Conservation (phyloP, 139 green algal genomes). For the Auxenochlorella pyrenoidosa region DNA sequence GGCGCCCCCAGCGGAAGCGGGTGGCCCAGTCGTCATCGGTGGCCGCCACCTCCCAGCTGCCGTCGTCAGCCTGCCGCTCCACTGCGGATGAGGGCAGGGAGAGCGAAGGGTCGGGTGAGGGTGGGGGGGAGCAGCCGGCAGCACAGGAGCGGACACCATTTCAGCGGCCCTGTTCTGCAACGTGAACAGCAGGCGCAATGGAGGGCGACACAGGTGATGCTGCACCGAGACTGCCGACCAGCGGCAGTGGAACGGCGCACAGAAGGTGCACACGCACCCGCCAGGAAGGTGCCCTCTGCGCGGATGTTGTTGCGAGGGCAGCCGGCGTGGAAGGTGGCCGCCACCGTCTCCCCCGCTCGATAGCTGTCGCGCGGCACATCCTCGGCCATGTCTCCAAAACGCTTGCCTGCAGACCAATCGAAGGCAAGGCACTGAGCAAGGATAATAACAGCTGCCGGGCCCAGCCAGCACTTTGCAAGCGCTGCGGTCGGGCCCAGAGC, state of each 20-base stretch:
- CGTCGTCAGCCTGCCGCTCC: conserved; percentile 33
- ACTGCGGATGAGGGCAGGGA: conserved; percentile 12
- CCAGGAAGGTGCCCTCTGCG: conserved; percentile 72
- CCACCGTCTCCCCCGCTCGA: conserved; percentile 49
- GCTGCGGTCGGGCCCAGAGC: no score
- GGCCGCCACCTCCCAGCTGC: conserved; percentile 57
- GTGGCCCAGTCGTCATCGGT: conserved; percentile 78
- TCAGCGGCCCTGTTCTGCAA: no score
- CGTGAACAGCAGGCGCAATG: no score
- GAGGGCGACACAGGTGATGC: no score
- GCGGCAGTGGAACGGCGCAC: no score
- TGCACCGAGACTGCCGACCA: no score
- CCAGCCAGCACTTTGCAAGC: no score
- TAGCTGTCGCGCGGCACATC: conserved; percentile 51
- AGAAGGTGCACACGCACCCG: conserved; percentile 60
- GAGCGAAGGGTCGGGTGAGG: not conserved
- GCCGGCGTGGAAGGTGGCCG: conserved; percentile 72
- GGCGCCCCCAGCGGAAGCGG: conserved; percentile 64
- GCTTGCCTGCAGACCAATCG: conserved; percentile 37
- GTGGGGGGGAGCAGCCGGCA: not conserved
- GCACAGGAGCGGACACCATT: no score
- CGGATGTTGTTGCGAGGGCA: conserved; percentile 83
- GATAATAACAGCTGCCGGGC: no score
- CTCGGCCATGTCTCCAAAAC: conserved; percentile 73
- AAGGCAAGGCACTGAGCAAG: no score